Evolutionary conservation across 805 yeast genomes (phyloP), one percentile per base, ranked within the genome.

Genomic region (Kuraishia hungarica): DNA sequence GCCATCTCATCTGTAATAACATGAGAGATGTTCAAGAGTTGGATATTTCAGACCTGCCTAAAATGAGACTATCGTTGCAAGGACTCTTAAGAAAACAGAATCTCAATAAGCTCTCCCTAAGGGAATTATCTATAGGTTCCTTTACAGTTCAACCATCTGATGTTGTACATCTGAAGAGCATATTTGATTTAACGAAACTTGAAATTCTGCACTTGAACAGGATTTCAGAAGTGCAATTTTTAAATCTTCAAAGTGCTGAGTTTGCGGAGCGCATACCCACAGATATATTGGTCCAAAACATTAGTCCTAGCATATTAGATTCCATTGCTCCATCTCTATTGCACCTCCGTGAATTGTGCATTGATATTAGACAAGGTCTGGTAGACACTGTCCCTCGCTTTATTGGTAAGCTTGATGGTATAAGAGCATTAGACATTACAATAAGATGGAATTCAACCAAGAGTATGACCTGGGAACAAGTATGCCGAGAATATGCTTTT

Each of bases 371-470:
- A 17, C 54, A 52, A 28, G 48, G 46, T 8, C 21, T 23, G 47
- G 28, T 48, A 3, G 54, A 52, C 22, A 29, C 47, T 23, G 50
- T 48, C 11, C 54, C 54, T 4, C n/a, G n/a, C 2, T 28, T 52
- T n/a, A 47, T 52, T 29, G 29, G 17, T 20, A 17, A 28, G 46
- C 46, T 52, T 19, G 29, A 13, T 11, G 19, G 29, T 7, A 50
- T 52, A 39, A 19, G 28, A 29, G 46, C 21, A 19, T 28, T 52
- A 47, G 54, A 52, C 47, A 35, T 52, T n/a, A 46, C 51, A 22
- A 47, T 52, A 10, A 17, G 54, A 19, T 52, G 54, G 54, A 52
- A 52, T 26, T 50, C 35, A 15, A 19, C 51, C 46, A 52, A 52
- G 28, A 21, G 22, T 24, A 22, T n/a, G 28, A 17, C 54, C 3